Conservation (phyloP, 1,284 basidiomycete genomes). For the Marasmius sp. region DNA sequence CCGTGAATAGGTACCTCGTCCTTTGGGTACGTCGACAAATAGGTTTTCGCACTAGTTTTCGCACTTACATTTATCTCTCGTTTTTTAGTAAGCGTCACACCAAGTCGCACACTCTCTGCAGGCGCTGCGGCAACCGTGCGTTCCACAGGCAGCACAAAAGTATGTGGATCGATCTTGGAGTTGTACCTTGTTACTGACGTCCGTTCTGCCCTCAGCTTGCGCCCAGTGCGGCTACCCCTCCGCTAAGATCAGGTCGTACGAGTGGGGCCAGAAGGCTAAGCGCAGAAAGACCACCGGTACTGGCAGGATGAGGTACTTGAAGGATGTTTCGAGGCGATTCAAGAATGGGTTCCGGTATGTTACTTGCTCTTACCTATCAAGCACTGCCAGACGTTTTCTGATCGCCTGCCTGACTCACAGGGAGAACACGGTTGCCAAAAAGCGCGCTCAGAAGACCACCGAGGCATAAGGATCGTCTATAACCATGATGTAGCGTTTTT, state of each 20-base stretch:
- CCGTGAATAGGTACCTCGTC: constrained; percentile 77
- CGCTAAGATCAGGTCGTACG: constrained; percentile 93
- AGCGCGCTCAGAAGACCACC: constrained; percentile 46
- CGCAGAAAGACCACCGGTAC: constrained; percentile 99
- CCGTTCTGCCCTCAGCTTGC: constrained; percentile 59
- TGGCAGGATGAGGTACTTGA: constrained; percentile 95
- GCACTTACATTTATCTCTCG: constrained; percentile 1
- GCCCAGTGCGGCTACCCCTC: constrained; percentile 95
- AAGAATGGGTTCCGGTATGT: constrained; percentile 95
- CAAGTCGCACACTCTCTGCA: constrained; percentile 97
- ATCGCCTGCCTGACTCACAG: constrained; percentile 38
- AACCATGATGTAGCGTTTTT: not conserved
- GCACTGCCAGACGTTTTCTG: not conserved
- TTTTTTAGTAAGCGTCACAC: constrained; percentile 89
- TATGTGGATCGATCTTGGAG: constrained; percentile 40
- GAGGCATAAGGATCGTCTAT: constrained; percentile 40
- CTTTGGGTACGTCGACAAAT: constrained; percentile 67
- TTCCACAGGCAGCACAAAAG: constrained; percentile 99
- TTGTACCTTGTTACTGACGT: not conserved
- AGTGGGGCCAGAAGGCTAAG: constrained; percentile 99
- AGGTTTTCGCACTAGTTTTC: not conserved
- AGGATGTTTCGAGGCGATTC: constrained; percentile 88
- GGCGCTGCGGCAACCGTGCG: constrained; percentile 89
- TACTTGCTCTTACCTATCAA: not conserved
- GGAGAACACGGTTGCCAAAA: constrained; percentile 79